phyloP scores from a whole-genome alignment of 495 filamentous ascomycete genomes.

The Penicillium antarcticum region DNA sequence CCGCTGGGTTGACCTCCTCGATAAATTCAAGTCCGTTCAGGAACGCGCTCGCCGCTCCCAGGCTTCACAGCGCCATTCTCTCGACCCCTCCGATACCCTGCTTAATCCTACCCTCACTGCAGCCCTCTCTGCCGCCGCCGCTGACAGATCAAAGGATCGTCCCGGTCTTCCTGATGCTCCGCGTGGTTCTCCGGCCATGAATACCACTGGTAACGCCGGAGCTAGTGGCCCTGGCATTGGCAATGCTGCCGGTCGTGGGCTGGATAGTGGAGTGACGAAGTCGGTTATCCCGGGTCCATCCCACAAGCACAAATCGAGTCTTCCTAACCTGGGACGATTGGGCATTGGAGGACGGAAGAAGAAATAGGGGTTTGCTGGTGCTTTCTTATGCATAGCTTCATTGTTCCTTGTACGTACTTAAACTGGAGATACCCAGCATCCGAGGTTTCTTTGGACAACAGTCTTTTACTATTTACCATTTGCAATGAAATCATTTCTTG shows the following conservation, averaged over 20 bases:
- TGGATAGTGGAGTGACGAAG: slow-evolving; percentile 15
- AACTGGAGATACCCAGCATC: slow-evolving; percentile 2
- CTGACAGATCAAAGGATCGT: slow-evolving; percentile 42
- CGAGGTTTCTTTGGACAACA: not conserved
- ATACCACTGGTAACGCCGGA: slow-evolving; percentile 30
- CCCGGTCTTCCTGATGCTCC: slow-evolving; percentile 38
- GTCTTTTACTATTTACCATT: too few species aligned
- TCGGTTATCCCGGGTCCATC: slow-evolving; percentile 35
- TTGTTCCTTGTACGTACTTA: not conserved
- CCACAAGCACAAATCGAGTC: slow-evolving; percentile 58
- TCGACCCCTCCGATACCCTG: slow-evolving; percentile 22
- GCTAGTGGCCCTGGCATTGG: slow-evolving; percentile 34
- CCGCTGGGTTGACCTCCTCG: slow-evolving; percentile 90
- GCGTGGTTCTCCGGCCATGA: slow-evolving; percentile 21
- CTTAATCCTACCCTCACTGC: slow-evolving; percentile 27
- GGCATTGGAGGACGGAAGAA: slow-evolving; percentile 62
- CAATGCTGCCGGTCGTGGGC: slow-evolving; percentile 12
- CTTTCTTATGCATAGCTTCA: not conserved
- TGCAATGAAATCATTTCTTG: too few species aligned
- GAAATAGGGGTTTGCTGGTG: slow-evolving; percentile 17
- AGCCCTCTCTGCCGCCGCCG: slow-evolving; percentile 30
- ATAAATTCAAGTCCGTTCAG: slow-evolving; percentile 89
- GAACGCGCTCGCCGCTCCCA: slow-evolving; percentile 65
- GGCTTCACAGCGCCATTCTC: slow-evolving; percentile 28
- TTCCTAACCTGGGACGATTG: slow-evolving; percentile 68